These are phyloP conservation scores for Clonostachys byssicola DNA, from an alignment of 2,329 filamentous ascomycete genomes.

Conservation along the genomic window DNA sequence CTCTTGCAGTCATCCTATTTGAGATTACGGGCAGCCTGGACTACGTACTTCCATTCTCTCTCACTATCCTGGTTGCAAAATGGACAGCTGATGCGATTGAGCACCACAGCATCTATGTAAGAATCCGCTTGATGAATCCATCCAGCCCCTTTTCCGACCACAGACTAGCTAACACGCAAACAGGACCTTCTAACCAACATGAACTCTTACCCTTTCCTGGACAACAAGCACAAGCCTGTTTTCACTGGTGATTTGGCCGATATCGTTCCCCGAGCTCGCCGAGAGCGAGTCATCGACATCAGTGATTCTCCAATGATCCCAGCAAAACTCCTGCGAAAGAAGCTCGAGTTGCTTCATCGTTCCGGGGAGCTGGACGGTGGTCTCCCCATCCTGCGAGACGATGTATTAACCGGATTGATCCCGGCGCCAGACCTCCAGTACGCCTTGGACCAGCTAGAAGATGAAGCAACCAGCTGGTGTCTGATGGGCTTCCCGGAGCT, in stretches of 20 bases:
- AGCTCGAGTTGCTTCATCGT: constrained; percentile 77
- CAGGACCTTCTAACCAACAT: constrained; percentile 90
- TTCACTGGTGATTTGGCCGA: constrained; percentile 87
- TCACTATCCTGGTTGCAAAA: constrained; percentile 91
- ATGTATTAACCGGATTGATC: constrained; percentile 82
- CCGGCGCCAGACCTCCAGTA: constrained; percentile 92
- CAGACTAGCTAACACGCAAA: constrained; percentile 5
- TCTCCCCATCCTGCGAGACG: constrained; percentile 77
- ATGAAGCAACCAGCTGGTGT: constrained; percentile 71
- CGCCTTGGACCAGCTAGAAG: constrained; percentile 77
- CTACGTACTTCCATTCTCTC: constrained; percentile 90
- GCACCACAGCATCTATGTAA: constrained; percentile 85
- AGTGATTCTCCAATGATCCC: constrained; percentile 75
- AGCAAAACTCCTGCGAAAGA: constrained; percentile 70
- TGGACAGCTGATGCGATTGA: constrained; percentile 97
- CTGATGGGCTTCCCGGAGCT: constrained; percentile 68
- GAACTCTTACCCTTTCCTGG: constrained; percentile 97
- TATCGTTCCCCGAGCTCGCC: constrained; percentile 72
- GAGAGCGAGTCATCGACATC: constrained; percentile 83
- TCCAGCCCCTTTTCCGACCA: neutral
- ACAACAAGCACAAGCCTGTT: constrained; percentile 88
- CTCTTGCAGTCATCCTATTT: constrained; percentile 90
- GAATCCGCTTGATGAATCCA: constrained; percentile 15
- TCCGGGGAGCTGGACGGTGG: constrained; percentile 91
- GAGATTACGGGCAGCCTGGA: constrained; percentile 93